Conservation (phyloP, 257 asterid genomes). For the Haberlea rhodopensis region DNA sequence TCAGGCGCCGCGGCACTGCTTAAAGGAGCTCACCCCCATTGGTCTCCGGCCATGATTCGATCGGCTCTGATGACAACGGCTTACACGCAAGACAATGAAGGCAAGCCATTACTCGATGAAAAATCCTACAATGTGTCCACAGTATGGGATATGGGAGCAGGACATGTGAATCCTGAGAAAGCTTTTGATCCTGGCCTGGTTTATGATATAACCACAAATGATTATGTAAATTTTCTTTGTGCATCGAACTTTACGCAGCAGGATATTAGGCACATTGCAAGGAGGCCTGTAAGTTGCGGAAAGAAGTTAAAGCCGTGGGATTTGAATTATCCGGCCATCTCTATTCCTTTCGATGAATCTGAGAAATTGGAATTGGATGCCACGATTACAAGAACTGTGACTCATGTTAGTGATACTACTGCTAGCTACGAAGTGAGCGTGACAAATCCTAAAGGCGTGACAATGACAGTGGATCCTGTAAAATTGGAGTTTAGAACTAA, state of each 20-base stretch:
- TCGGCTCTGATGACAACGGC: slow-evolving; percentile 93
- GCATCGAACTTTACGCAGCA: slow-evolving; percentile 45
- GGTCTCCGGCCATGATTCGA: slow-evolving; percentile 93
- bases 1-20: slow-evolving; percentile 84
- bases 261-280: slow-evolving; percentile 44
- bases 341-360: slow-evolving; percentile 41
- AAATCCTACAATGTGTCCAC: slow-evolving; percentile 43
- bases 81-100: slow-evolving; percentile 41
- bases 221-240: slow-evolving; percentile 68
- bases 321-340: slow-evolving; percentile 72
- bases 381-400: slow-evolving; percentile 48
- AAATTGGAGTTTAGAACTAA: slow-evolving; percentile 40
- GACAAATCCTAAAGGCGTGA: slow-evolving; percentile 42
- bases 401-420: slow-evolving; percentile 43
- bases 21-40: slow-evolving; percentile 82
- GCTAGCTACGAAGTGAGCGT: slow-evolving; percentile 37
- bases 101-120: slow-evolving; percentile 61
- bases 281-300: slow-evolving; percentile 36
- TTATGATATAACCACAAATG: slow-evolving; percentile 44
- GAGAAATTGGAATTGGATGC: slow-evolving; percentile 12
- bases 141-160: slow-evolving; percentile 70
- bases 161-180: slow-evolving; percentile 71
- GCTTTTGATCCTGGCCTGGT: slow-evolving; percentile 83
- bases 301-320: slow-evolving; percentile 58
- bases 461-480: slow-evolving; percentile 43